phyloP scores from a whole-genome alignment of 75 land plant species.

The Ceratopteris richardii region DNA sequence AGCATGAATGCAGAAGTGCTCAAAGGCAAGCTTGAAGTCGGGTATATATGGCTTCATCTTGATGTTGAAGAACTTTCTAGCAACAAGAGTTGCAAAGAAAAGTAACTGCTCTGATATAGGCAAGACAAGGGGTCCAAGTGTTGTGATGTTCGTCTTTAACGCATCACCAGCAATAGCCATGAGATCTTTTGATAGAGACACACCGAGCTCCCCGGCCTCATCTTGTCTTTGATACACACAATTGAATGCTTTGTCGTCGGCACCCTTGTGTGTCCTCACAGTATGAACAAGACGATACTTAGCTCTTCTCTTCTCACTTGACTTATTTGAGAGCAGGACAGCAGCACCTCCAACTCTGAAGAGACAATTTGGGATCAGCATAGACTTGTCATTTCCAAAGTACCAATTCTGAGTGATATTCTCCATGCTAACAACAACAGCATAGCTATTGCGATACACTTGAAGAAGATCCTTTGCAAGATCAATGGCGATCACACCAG shows the following conservation, averaged over 20 bases:
- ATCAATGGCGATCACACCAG: slow-evolving; percentile 12
- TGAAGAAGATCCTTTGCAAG: slow-evolving; percentile 11
- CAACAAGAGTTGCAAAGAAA: slow-evolving; percentile 21
- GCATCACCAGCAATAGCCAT: slow-evolving; percentile 47
- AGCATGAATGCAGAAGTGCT: slow-evolving; percentile 34
- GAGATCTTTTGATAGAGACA: slow-evolving; percentile 37
- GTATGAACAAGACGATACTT: slow-evolving; percentile 40
- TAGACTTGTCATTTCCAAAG: slow-evolving; percentile 31
- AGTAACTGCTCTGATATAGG: slow-evolving; percentile 37
- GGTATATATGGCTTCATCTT: slow-evolving; percentile 12
- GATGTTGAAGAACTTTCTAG: slow-evolving; percentile 7
- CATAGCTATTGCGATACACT: too few relatives aligned
- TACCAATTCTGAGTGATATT: slow-evolving; percentile 43
- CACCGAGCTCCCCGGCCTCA: slow-evolving; percentile 25
- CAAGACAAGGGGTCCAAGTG: slow-evolving; percentile 65
- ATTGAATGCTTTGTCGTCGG: slow-evolving; percentile 34
- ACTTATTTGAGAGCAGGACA: slow-evolving; percentile 29
- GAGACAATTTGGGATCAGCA: too few relatives aligned
- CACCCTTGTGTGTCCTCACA: slow-evolving; percentile 40
- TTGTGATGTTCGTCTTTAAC: slow-evolving; percentile 59
- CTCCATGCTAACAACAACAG: slow-evolving; percentile 31
- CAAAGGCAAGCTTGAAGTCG: slow-evolving; percentile 46
- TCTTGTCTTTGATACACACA: slow-evolving; percentile 41
- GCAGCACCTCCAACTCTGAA: slow-evolving; percentile 50
- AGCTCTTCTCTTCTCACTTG: slow-evolving; percentile 8